Percentiles rank a stretch among this genome's conserved stretches.
phyloP scores from a whole-genome alignment of 2,329 filamentous ascomycete genomes.

The Thelonectria olida region DNA sequence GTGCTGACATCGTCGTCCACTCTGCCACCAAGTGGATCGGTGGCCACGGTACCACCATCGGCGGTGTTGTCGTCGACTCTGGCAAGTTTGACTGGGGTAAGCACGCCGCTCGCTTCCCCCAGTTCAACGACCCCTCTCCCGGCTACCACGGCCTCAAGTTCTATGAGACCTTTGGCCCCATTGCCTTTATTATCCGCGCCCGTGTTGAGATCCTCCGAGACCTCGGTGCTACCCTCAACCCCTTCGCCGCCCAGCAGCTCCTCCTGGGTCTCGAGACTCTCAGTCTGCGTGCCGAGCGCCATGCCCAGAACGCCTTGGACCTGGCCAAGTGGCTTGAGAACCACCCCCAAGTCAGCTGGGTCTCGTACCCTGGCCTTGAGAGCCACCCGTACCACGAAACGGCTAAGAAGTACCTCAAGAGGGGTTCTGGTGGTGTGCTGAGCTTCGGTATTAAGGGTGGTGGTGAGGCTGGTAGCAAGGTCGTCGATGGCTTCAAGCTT shows the following conservation, averaged over 20 bases:
- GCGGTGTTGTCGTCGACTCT: conserved; percentile 84
- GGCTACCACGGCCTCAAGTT: conserved; percentile 96
- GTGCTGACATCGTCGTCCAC: conserved; percentile 93
- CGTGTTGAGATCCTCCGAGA: conserved; percentile 93
- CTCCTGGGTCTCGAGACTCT: conserved; percentile 91
- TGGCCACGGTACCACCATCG: conserved; percentile 92
- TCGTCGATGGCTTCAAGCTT: conserved; percentile 94
- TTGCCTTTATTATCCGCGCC: conserved; percentile 84
- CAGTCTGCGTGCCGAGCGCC: conserved; percentile 84
- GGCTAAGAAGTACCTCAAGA: conserved; percentile 87
- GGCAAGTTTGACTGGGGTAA: conserved; percentile 96
- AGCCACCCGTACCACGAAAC: conserved; percentile 81
- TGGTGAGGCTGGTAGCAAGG: conserved; percentile 80
- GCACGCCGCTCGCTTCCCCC: conserved; percentile 84
- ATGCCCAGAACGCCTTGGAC: conserved; percentile 83
- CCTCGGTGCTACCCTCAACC: conserved; percentile 82
- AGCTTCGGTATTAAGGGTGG: conserved; percentile 95
- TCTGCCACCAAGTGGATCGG: conserved; percentile 98
- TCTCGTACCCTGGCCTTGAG: conserved; percentile 89
- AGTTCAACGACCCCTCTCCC: conserved; percentile 87
- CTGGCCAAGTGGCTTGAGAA: conserved; percentile 85
- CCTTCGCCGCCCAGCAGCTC: conserved; percentile 92
- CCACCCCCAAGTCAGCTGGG: conserved; percentile 88
- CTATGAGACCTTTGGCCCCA: conserved; percentile 88
- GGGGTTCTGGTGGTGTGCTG: conserved; percentile 89